phyloP scores from a whole-genome alignment of 148 eudicot species.

The Cornus controversa region DNA sequence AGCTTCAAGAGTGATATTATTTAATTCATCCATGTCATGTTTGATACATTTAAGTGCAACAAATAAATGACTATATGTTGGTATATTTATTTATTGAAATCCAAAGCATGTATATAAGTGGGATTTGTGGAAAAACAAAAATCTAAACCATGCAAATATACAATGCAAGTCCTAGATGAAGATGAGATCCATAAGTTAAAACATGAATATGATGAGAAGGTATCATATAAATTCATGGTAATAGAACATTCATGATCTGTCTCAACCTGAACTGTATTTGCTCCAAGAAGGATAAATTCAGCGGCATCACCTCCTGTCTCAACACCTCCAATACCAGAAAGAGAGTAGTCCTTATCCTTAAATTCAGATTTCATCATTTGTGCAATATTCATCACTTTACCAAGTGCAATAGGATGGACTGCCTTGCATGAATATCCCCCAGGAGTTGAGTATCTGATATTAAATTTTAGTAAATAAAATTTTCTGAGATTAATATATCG shows the following conservation, averaged over 20 bases:
- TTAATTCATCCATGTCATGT: not conserved
- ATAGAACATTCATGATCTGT: not conserved
- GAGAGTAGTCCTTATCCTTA: slow-evolving; percentile 63
- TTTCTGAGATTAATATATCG: not conserved
- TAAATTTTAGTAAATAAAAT: not conserved
- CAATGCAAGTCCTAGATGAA: not conserved
- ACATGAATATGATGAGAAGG: not conserved
- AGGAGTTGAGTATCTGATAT: slow-evolving; percentile 85
- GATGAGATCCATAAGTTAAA: not conserved
- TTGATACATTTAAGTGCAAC: not conserved
- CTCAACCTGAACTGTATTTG: slow-evolving; percentile 93
- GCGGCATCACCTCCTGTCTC: slow-evolving; percentile 98
- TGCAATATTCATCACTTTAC: slow-evolving; percentile 95
- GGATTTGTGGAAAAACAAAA: not conserved
- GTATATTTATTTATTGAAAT: no score
- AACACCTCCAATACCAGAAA: slow-evolving; percentile 97
- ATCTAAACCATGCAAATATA: not conserved
- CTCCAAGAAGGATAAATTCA: slow-evolving; percentile 95
- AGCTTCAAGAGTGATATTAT: no score
- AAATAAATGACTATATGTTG: no score
- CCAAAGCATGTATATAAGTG: not conserved
- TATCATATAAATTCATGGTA: slow-evolving; percentile 1
- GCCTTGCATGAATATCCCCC: slow-evolving; percentile 97
- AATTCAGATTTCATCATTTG: slow-evolving; percentile 90
- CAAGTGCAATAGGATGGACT: slow-evolving; percentile 99